Evolutionary conservation across 495 filamentous ascomycete species (phyloP).

Genomic region (Neurospora sublineolata): DNA sequence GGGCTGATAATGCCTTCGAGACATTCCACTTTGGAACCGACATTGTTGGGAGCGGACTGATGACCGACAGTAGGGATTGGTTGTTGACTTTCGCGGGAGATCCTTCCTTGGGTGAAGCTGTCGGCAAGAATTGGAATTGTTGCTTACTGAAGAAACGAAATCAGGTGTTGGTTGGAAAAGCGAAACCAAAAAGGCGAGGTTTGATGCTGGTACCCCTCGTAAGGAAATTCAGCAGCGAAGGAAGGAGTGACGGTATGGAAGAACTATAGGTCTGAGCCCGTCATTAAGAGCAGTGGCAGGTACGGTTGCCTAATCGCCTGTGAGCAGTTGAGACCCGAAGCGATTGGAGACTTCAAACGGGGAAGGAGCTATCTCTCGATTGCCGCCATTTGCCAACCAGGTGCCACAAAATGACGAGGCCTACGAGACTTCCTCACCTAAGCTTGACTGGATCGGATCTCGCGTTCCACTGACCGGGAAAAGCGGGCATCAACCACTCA

Average conservation of each 20-base stretch:
- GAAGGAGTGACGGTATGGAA: neutral
- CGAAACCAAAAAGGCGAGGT: neutral
- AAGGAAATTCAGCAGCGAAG: neutral
- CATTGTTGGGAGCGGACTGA: neutral
- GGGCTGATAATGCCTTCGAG: neutral
- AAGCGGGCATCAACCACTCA: neutral
- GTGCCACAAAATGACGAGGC: neutral
- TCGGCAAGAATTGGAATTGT: neutral
- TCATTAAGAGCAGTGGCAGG: neutral
- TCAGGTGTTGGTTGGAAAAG: neutral
- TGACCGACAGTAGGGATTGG: neutral
- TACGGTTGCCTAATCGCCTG: neutral
- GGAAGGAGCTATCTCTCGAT: neutral
- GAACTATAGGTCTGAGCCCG: neutral
- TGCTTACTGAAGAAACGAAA: neutral
- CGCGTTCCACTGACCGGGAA: neutral
- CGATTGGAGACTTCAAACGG: neutral
- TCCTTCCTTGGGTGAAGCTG: neutral
- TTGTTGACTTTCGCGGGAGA: neutral
- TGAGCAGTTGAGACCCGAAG: neutral
- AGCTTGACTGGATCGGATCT: neutral
- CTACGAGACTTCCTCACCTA: no score
- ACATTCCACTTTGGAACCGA: neutral
- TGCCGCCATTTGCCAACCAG: neutral
- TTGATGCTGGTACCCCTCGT: neutral